Percentiles rank a stretch among this genome's conserved stretches.
Evolutionary conservation across 2,329 filamentous ascomycete species (phyloP).

Genomic region (Colletotrichum orchidophilum): DNA sequence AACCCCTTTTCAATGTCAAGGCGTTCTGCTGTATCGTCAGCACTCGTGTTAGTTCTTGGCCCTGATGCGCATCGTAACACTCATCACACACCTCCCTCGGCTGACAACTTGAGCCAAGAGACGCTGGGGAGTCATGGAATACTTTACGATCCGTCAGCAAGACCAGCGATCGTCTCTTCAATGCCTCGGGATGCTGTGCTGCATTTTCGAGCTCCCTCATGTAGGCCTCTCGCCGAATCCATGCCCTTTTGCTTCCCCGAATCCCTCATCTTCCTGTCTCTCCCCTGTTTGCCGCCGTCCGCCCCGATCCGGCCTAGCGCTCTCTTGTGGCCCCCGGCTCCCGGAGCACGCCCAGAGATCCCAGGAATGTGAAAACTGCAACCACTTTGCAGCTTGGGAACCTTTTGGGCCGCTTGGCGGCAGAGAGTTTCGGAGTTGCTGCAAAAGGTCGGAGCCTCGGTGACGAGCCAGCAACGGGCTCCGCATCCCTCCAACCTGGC

Average conservation of each 20-base stretch:
- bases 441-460: background rate
- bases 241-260: no score
- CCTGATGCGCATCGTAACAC: background rate
- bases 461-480: slow-evolving; percentile 15
- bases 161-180: background rate
- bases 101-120: background rate
- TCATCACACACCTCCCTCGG: background rate
- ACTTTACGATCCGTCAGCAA: background rate
- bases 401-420: background rate
- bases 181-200: background rate
- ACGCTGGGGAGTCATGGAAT: background rate
- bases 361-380: slow-evolving; percentile 4
- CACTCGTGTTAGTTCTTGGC: background rate
- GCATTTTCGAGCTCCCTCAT: background rate
- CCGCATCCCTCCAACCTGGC: background rate
- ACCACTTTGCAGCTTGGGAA: background rate
- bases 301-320: slow-evolving; percentile 24
- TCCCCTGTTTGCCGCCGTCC: slow-evolving; percentile 4
- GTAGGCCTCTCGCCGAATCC: background rate
- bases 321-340: background rate
- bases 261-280: no score
- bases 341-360: slow-evolving; percentile 1
- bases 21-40: background rate
- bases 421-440: background rate
- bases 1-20: background rate